Base-by-base conservation (phyloP, 352 stramenopile species). In the Phytophthora sansomeana region DNA sequence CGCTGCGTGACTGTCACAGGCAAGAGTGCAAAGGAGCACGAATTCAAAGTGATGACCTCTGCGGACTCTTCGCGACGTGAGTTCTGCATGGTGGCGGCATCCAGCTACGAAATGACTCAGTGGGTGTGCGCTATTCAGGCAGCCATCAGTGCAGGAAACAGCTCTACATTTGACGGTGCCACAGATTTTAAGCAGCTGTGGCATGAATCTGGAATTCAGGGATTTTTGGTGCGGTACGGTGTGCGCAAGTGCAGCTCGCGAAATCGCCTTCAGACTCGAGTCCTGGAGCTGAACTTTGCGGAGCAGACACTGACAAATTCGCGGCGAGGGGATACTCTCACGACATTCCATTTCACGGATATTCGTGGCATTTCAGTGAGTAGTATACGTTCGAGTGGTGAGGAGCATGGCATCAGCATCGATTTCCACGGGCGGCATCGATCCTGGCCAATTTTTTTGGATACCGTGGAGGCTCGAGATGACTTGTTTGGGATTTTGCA, bases 241-340 rank as follows among this genome's bases (percentile, higher is more conserved):
- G 78, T 96, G 8, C 86, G 88, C 39, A 96, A 96, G 61, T 83
- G 82, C 50, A 95, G 83, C 42, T 81, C 74, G 11, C 75, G 85
- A 29, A 93, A 93, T 69, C 81, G 89, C 39, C 75, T 96, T 57
- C 88, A 93, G 58, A 96, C 88, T 46, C 80, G 88, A 30, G 86
- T 96, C 30, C 73, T 96, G 7, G 88, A 96, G 58, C 69, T 96
- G 17, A 96, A 96, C 42, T 96, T 96, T 72, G 87, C 87, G 8
- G 88, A 96, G 35, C 84, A 93, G 57, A 92, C 85, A 0, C 85
- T 96, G 59, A 91, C 78, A 7, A 91, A 91, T 54, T 91, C 85
- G 11, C 83, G 86, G 6, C 80, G 88, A 42, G 86, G 88, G 8
- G 86, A 96, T 38, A 91, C 85, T 6, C 67, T 96, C 17, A 91